phyloP scores from a whole-genome alignment of 179 eudicot species.

The Beta lomatogona region DNA sequence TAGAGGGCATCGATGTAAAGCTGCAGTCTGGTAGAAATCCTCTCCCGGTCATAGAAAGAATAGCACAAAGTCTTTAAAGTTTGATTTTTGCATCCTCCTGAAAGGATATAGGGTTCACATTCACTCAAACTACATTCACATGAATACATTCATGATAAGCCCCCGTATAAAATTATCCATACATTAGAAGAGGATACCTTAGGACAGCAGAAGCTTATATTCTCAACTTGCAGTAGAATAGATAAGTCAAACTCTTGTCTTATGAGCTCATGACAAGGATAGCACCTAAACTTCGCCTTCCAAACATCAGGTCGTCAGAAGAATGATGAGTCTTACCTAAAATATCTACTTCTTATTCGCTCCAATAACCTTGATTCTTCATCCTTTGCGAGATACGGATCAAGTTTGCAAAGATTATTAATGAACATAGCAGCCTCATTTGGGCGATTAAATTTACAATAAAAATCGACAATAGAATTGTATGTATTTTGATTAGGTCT shows the following conservation, averaged over 20 bases:
- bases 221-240: slow-evolving; percentile 6
- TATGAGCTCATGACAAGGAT: slow-evolving; percentile 1
- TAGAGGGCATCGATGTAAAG: neutral
- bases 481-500: slow-evolving; percentile 78
- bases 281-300: neutral
- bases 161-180: neutral
- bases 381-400: slow-evolving; percentile 63
- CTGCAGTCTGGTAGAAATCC: slow-evolving; percentile 1
- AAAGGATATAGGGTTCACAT: slow-evolving; percentile 10
- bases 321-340: slow-evolving; percentile 14
- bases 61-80: slow-evolving; percentile 9
- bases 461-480: slow-evolving; percentile 78
- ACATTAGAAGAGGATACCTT: slow-evolving; percentile 17
- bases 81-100: slow-evolving; percentile 8
- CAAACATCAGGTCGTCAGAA: neutral
- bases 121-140: neutral
- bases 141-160: neutral
- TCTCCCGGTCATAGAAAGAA: neutral
- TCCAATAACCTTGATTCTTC: slow-evolving; percentile 63
- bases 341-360: slow-evolving; percentile 26
- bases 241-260: slow-evolving; percentile 1
- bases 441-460: slow-evolving; percentile 58
- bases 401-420: slow-evolving; percentile 61
- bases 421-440: slow-evolving; percentile 71
- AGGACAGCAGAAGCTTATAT: neutral